Base-by-base conservation (phyloP, 768 basidiomycete species). In the Lactarius psammicola region DNA sequence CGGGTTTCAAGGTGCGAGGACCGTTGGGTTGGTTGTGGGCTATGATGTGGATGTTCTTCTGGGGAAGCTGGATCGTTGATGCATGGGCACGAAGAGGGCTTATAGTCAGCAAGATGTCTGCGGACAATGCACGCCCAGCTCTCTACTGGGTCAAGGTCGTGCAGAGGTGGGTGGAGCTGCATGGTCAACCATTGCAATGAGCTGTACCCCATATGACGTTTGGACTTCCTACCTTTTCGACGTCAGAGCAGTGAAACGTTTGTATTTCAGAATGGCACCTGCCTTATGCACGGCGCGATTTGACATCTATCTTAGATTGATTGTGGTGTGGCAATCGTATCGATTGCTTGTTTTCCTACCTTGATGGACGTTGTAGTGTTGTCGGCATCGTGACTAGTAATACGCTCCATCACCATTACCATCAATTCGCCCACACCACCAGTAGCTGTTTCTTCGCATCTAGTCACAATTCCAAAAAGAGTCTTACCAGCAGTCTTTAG, bases 31-130 rank as follows among this genome's bases (percentile, higher is more conserved):
- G 68, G 68, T 55, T 63, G 17, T 70, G 69, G 69, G 7, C 64
- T 15, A 55, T 61, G 59, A 23, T 6, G 31, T 66, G 68, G 69
- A 31, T 69, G 44, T 30, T 70, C 34, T 56, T 62, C 10, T 64
- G 62, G 67, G 63, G 44, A 17, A 65, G 55, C 36, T 68, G 31
- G 40, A 70, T 70, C 15, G 61, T 68, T 38, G 64, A 68, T 53
- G 56, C 66, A 53, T 67, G 56, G 60, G 63, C 69, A 26, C 58
- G 69, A 49, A 65, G 69, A 53, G 60, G 69, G 33, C 63, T 65
- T 18, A 60, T 68, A 38, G 42, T 60, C 31, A 69, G 62, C 40
- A 63, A 68, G 60, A 69, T 64, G 66, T 53, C 62, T 2, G 40
- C 59, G 3, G 68, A 63, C 49, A 49, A 8, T 0, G 33, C 51